These are phyloP conservation scores for Cryptosporidium bovis DNA, from an alignment of 169 alveolate genomes.

Conservation along the genomic window DNA sequence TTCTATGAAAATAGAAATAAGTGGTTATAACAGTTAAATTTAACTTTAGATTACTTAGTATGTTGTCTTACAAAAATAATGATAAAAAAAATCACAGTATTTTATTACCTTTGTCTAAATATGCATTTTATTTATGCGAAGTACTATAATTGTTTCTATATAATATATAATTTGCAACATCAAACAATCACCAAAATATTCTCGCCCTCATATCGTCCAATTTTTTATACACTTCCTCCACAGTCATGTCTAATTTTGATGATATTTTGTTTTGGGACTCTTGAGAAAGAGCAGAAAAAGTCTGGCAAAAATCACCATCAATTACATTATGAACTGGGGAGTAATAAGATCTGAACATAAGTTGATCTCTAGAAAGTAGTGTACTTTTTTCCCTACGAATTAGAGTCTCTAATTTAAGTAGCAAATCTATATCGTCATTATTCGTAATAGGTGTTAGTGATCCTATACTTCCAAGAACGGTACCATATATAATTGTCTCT, in stretches of 20 bases:
- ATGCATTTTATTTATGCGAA: too few relatives aligned
- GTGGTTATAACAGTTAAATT: too few relatives aligned
- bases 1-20: too few relatives aligned
- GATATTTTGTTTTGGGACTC: conserved; percentile 90
- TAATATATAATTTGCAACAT: too few relatives aligned
- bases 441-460: conserved; percentile 94
- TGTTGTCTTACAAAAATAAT: too few relatives aligned
- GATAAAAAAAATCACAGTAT: too few relatives aligned
- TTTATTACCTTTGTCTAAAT: too few relatives aligned
- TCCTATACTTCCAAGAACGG: conserved; percentile 96
- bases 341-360: conserved; percentile 86
- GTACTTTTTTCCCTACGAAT: conserved; percentile 30
- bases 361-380: conserved; percentile 85
- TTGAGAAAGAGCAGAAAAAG: conserved; percentile 83
- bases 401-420: conserved; percentile 65
- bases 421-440: conserved; percentile 89
- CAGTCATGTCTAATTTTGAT: conserved; percentile 91
- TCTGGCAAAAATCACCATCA: conserved; percentile 98
- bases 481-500: conserved; percentile 93
- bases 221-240: conserved; percentile 92
- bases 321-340: conserved; percentile 91
- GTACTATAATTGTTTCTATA: too few relatives aligned
- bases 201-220: conserved; percentile 94
- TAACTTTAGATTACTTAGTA: too few relatives aligned
- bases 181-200: conserved; percentile 81